Evolutionary conservation across 495 filamentous ascomycete species (phyloP).

Genomic region (Chaetomidium leptoderma): DNA sequence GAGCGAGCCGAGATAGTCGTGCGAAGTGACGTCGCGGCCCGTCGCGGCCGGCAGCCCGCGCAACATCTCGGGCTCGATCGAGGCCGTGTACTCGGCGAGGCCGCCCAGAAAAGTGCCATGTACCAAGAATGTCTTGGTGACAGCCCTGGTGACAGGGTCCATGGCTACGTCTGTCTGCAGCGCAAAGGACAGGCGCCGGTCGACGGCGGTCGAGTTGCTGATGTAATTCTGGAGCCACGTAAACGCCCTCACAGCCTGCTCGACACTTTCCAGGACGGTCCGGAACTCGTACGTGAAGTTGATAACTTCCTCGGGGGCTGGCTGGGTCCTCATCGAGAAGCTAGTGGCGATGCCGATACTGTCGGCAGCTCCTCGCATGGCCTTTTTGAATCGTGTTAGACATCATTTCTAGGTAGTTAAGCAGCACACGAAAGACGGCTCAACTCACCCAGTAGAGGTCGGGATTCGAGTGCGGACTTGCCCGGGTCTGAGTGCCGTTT

Average conservation of each 20-base stretch:
- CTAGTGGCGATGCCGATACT: slow-evolving; percentile 55
- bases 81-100: neutral
- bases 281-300: slow-evolving; percentile 29
- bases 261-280: neutral
- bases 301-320: slow-evolving; percentile 46
- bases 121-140: neutral
- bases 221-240: slow-evolving; percentile 9
- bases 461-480: slow-evolving; percentile 35
- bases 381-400: slow-evolving; percentile 25
- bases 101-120: neutral
- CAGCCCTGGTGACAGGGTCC: neutral
- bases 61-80: neutral
- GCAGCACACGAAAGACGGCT: neutral
- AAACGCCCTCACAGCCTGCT: neutral
- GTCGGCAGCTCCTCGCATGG: slow-evolving; percentile 55
- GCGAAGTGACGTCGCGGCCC: neutral
- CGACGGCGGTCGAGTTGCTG: slow-evolving; percentile 15
- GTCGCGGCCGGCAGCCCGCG: neutral
- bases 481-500: slow-evolving; percentile 46
- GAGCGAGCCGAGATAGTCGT: slow-evolving; percentile 19
- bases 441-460: slow-evolving; percentile 51
- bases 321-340: slow-evolving; percentile 50
- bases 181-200: slow-evolving; percentile 6
- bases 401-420: neutral
- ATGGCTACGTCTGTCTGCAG: neutral